These are phyloP conservation scores for Pseudoperonospora humuli DNA, from an alignment of 352 stramenopile genomes.

Conservation along the genomic window DNA sequence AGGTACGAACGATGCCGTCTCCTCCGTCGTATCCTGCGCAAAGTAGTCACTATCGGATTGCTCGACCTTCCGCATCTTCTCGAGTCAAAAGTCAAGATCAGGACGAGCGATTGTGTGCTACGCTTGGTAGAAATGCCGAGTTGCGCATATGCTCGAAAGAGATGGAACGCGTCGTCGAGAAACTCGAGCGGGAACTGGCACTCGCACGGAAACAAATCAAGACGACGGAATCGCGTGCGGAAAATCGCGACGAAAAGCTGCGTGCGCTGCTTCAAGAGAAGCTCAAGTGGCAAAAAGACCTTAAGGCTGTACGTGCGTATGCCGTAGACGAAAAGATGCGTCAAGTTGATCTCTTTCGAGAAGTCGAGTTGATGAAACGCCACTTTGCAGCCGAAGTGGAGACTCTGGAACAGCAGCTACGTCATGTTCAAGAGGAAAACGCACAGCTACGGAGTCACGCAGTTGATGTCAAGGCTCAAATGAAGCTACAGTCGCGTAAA, in stretches of 20 bases:
- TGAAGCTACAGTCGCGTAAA: constrained; percentile 32
- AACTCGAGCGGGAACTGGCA: constrained; percentile 36
- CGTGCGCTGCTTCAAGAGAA: constrained; percentile 58
- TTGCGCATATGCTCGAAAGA: too few relatives aligned
- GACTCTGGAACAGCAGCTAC: constrained; percentile 22
- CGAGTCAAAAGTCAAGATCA: too few relatives aligned
- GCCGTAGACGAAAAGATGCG: constrained; percentile 69
- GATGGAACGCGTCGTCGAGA: constrained; percentile 43
- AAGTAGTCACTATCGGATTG: too few relatives aligned
- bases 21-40: too few relatives aligned
- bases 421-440: constrained; percentile 38
- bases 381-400: constrained; percentile 30
- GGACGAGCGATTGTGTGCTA: too few relatives aligned
- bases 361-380: constrained; percentile 42
- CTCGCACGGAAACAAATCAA: constrained; percentile 52
- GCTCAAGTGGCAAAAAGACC: constrained; percentile 55
- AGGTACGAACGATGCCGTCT: too few relatives aligned
- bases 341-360: constrained; percentile 53
- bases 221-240: too few relatives aligned
- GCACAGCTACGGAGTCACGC: constrained; percentile 27
- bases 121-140: too few relatives aligned
- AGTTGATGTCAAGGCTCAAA: constrained; percentile 34
- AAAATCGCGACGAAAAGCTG: constrained; percentile 59
- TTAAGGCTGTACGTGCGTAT: constrained; percentile 48
- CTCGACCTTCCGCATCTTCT: too few relatives aligned